These are phyloP conservation scores for Coemansia sp. DNA, from an alignment of 192 early-diverging fungal species.

Conservation along the genomic window DNA sequence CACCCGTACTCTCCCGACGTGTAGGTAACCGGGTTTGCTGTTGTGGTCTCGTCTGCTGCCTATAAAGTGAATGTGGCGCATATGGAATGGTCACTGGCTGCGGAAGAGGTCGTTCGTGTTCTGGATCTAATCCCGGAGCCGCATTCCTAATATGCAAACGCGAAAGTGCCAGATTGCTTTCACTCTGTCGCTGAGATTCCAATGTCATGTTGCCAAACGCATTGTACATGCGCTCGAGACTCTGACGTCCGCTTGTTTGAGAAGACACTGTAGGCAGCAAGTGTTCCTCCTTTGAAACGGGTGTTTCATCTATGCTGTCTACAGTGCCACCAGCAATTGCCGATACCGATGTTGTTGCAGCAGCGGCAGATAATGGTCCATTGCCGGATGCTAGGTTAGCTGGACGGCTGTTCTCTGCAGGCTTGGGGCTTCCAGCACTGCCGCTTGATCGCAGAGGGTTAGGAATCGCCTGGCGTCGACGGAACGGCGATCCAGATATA, in stretches of 20 bases:
- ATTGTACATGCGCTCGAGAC: no score
- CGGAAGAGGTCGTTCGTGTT: slow-evolving; percentile 21
- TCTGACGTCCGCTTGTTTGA: no score
- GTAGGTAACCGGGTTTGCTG: no score
- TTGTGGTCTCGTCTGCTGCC: no score
- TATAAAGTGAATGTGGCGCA: no score
- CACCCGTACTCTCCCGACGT: no score
- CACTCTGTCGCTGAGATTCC: not conserved
- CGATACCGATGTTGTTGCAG: not conserved
- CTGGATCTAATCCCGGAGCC: slow-evolving; percentile 17
- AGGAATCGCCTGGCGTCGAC: not conserved
- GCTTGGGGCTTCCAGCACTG: not conserved
- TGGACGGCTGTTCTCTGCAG: not conserved
- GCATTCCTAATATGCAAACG: slow-evolving; percentile 21
- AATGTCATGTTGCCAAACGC: not conserved
- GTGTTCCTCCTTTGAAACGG: no score
- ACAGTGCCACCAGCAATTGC: no score
- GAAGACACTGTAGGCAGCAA: no score
- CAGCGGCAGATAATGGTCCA: no score
- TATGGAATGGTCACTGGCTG: slow-evolving; percentile 20
- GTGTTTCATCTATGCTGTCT: not conserved
- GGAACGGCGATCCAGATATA: slow-evolving; percentile 1
- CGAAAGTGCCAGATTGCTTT: not conserved
- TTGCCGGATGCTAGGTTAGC: not conserved
- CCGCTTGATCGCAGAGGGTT: not conserved